These are phyloP conservation scores for Basidiobolus heterosporus DNA, from an alignment of 371 early-diverging fungal species.

Conservation along the genomic window DNA sequence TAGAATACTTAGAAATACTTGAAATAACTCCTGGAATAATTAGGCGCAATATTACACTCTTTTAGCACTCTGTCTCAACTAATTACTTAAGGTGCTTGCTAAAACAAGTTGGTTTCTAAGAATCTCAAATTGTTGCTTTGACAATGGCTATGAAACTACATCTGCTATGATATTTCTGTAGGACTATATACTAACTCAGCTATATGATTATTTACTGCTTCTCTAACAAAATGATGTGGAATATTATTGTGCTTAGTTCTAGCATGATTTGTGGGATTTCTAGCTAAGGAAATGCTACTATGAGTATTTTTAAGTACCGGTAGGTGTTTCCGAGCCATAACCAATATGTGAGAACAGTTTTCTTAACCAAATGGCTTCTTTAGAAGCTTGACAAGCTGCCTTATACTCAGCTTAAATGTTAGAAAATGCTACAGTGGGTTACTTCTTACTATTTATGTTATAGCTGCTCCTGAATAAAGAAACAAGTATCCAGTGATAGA, in stretches of 20 bases:
- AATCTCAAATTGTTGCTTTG: neutral
- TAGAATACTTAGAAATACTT: too few species aligned
- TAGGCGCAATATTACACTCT: too few species aligned
- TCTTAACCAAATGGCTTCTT: slow-evolving; percentile 4
- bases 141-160: slow-evolving; percentile 1
- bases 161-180: too few species aligned
- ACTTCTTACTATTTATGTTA: slow-evolving; percentile 5
- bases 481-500: slow-evolving; percentile 7
- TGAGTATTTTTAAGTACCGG: too few species aligned
- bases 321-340: too few species aligned
- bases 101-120: neutral
- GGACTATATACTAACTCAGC: too few species aligned
- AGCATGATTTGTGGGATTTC: too few species aligned
- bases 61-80: neutral
- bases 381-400: slow-evolving; percentile 3
- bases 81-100: neutral
- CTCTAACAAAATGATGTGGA: too few species aligned
- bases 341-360: neutral
- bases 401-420: slow-evolving; percentile 9
- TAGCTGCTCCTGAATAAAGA: slow-evolving; percentile 1
- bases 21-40: too few species aligned
- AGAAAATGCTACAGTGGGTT: slow-evolving; percentile 6
- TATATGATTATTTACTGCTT: too few species aligned
- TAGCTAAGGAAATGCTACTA: too few species aligned
- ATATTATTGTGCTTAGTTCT: too few species aligned